Base-by-base conservation (phyloP, 2,329 filamentous ascomycete genomes). In the Xylariaceae sp. region DNA sequence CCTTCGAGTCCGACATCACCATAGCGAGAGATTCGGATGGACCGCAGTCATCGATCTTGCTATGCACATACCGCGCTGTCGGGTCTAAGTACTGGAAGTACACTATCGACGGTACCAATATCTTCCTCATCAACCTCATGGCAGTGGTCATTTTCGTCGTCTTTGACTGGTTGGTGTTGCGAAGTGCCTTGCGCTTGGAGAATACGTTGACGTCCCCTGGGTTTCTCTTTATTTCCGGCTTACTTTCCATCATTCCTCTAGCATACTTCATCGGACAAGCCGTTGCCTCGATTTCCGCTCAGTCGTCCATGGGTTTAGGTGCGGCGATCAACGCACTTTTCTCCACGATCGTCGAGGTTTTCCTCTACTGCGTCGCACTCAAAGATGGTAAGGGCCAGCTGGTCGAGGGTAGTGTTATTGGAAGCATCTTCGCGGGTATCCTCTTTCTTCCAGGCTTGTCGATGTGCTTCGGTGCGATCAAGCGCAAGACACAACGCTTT, bases 201-300 rank as follows among this genome's bases (percentile, higher is more conserved):
- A 85, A 81, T 62, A 84, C 86, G 72, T 75, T 97, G 65, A 96
- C 93, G 0, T 87, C 89, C 30, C 87, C 91, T 0, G 91, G 90
- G 7, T 88, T 97, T 66, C 82, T 97, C 54, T 99, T 99, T 73
- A 81, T 87, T 0, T 83, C 92, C 3, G 90, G 88, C 3, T 76
- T 99, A 11, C 79, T 96, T 60, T 97, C 94, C 50, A 95, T 99
- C 72, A 97, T 99, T 53, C 94, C 94, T 2, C 76, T 99, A 57
- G 94, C 94, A 11, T 99, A 99, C 76, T 99, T 99, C 73, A 99
- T 99, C 66, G 94, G 94, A 1, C 94, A 99, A 76, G 94, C 94
- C 44, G 94, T 99, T 51, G 94, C 94, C 2, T 99, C 94, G 55
- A 99, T 99, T 67, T 99, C 94, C 8, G 94, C 94, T 1, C 94